A percentile compares a stretch with the other conserved stretches of the same genome.
phyloP scores from a whole-genome alignment of 208 protist species.

The Trypanosoma scelopori region DNA sequence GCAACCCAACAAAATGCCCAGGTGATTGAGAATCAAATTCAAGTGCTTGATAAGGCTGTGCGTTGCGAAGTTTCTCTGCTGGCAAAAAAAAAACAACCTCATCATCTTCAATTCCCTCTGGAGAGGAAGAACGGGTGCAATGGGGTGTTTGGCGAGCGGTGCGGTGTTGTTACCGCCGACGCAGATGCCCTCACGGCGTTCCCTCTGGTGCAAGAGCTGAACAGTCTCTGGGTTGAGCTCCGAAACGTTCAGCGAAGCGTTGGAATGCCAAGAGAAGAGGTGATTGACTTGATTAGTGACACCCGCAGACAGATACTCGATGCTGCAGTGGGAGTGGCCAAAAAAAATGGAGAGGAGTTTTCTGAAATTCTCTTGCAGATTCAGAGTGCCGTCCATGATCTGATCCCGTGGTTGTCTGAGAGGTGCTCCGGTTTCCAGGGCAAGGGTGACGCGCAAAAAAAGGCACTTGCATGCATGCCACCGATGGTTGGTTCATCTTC shows the following conservation, averaged over 20 bases:
- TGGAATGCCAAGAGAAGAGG: slow-evolving; percentile 55
- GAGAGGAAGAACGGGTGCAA: no score
- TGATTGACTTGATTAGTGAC: slow-evolving; percentile 31
- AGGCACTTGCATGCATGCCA: no score
- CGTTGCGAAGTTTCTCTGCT: slow-evolving; percentile 63
- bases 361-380: slow-evolving; percentile 14
- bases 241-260: slow-evolving; percentile 38
- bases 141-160: neutral
- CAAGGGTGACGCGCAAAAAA: no score
- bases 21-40: slow-evolving; percentile 56
- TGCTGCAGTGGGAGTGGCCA: neutral
- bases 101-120: no score
- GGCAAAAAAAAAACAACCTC: slow-evolving; percentile 49
- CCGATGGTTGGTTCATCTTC: no score
- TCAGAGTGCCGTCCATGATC: slow-evolving; percentile 6
- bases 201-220: slow-evolving; percentile 39
- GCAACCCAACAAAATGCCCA: slow-evolving; percentile 52
- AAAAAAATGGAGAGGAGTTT: slow-evolving; percentile 22
- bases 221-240: slow-evolving; percentile 68
- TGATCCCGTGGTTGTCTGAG: neutral
- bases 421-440: no score
- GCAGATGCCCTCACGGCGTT: slow-evolving; percentile 5
- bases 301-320: slow-evolving; percentile 23
- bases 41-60: slow-evolving; percentile 65
- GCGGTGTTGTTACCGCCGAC: neutral